Evolutionary conservation across 208 protist genomes (phyloP).

Genomic region (Hexamita inflata): DNA sequence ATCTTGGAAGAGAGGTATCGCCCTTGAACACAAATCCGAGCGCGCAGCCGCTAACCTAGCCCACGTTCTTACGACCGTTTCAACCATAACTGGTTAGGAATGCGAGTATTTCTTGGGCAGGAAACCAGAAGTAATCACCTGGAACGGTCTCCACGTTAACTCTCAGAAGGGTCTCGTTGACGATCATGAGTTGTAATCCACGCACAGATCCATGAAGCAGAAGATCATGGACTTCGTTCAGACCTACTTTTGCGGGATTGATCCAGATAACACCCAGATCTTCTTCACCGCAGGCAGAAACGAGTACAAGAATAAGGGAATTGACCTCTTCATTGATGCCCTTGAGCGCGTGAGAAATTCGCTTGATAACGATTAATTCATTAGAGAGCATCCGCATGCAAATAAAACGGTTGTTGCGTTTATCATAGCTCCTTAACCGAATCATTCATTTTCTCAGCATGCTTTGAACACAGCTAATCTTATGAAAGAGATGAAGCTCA

Average conservation of each 20-base stretch:
- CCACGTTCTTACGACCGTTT: conserved; percentile 1
- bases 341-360: background rate
- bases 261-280: conserved; percentile 3
- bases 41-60: conserved; percentile 10
- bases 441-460: no score
- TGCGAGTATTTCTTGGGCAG: background rate
- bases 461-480: no score
- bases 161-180: background rate
- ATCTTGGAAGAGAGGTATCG: background rate
- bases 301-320: conserved; percentile 25
- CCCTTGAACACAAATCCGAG: conserved; percentile 3
- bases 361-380: background rate
- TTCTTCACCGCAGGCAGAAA: conserved; percentile 13
- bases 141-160: conserved; percentile 18
- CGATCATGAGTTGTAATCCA: background rate
- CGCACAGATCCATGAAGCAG: background rate
- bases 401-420: conserved; percentile 12
- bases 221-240: conserved; percentile 16
- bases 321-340: conserved; percentile 22
- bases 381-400: background rate
- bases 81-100: background rate
- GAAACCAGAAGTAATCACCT: conserved; percentile 4
- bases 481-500: no score
- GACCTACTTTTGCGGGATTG: conserved; percentile 7
- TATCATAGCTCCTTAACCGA: conserved; percentile 12